Percentiles rank a stretch among this genome's conserved stretches.
These are phyloP conservation scores for Blepharisma stoltei DNA, from an alignment of 73 alveolate species.

Conservation along the genomic window DNA sequence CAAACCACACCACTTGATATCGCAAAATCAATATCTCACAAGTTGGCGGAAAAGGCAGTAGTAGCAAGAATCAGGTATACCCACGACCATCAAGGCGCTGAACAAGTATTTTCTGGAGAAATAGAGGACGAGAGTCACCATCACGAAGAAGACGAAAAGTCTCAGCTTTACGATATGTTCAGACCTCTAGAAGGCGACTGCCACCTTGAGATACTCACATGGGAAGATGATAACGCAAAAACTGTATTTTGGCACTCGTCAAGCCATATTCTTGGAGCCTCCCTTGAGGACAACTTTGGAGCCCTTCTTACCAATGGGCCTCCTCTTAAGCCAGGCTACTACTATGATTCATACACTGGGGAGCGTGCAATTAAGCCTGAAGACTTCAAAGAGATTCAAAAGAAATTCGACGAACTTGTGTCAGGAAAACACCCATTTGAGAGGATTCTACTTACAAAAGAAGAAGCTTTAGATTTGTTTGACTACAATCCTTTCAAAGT, in stretches of 20 bases:
- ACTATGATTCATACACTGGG: slow-evolving; percentile 98
- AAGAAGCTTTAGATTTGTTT: slow-evolving; percentile 88
- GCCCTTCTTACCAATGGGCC: slow-evolving; percentile 98
- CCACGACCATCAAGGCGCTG: slow-evolving; percentile 65
- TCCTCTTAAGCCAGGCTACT: slow-evolving; percentile 97
- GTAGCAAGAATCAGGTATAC: slow-evolving; percentile 88
- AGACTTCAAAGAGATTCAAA: slow-evolving; percentile 86
- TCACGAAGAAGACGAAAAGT: slow-evolving; percentile 52
- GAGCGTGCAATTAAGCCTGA: slow-evolving; percentile 77
- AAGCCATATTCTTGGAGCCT: slow-evolving; percentile 96
- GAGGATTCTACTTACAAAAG: slow-evolving; percentile 93
- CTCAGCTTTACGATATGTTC: slow-evolving; percentile 82
- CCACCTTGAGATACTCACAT: slow-evolving; percentile 85
- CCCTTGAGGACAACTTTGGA: slow-evolving; percentile 93
- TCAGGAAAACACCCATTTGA: slow-evolving; percentile 90
- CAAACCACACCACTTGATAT: slow-evolving; percentile 90
- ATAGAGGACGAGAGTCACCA: slow-evolving; percentile 72
- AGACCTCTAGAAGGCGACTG: slow-evolving; percentile 99
- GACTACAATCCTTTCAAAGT: slow-evolving; percentile 97
- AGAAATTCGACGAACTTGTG: slow-evolving; percentile 73
- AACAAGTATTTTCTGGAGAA: neutral
- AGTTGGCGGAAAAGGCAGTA: slow-evolving; percentile 77
- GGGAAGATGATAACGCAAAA: slow-evolving; percentile 83
- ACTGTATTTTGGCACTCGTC: slow-evolving; percentile 98
- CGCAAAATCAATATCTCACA: slow-evolving; percentile 77